Evolutionary conservation across 192 early-diverging fungal species (phyloP).

Genomic region (Funneliformis mosseae): DNA sequence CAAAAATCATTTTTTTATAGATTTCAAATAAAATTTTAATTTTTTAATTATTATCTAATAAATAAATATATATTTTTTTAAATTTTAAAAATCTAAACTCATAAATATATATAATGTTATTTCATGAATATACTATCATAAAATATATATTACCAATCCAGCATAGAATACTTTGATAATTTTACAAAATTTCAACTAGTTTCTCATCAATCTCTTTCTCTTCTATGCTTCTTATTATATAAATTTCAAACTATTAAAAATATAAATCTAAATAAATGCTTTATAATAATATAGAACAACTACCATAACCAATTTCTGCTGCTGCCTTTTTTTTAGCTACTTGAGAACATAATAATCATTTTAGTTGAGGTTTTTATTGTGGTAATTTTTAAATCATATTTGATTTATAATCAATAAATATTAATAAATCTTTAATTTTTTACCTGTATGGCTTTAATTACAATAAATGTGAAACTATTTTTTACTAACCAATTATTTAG

Average conservation of each 20-base stretch:
- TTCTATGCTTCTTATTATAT: conserved; percentile 42
- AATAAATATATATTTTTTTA: too few relatives aligned
- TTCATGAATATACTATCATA: neutral
- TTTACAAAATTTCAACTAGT: conserved; percentile 89
- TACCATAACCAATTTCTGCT: conserved; percentile 40
- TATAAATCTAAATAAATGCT: neutral
- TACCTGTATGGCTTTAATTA: conserved; percentile 91
- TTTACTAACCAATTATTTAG: conserved; percentile 93
- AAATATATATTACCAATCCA: conserved; percentile 45
- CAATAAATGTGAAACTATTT: conserved; percentile 68
- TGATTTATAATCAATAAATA: conserved; percentile 49
- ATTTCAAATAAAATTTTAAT: too few relatives aligned
- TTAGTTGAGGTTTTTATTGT: conserved; percentile 59
- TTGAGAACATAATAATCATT: conserved; percentile 80
- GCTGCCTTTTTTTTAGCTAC: conserved; percentile 56
- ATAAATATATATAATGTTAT: neutral
- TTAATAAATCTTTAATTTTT: too few relatives aligned
- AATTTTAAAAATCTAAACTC: too few relatives aligned
- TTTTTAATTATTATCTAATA: too few relatives aligned
- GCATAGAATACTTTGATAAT: conserved; percentile 82
- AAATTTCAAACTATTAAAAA: neutral
- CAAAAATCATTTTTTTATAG: too few relatives aligned
- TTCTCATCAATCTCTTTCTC: conserved; percentile 74
- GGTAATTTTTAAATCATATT: conserved; percentile 85
- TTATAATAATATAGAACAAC: conserved; percentile 1